Base-by-base conservation (phyloP, 495 filamentous ascomycete species). In the Aspergillus hancockii region DNA sequence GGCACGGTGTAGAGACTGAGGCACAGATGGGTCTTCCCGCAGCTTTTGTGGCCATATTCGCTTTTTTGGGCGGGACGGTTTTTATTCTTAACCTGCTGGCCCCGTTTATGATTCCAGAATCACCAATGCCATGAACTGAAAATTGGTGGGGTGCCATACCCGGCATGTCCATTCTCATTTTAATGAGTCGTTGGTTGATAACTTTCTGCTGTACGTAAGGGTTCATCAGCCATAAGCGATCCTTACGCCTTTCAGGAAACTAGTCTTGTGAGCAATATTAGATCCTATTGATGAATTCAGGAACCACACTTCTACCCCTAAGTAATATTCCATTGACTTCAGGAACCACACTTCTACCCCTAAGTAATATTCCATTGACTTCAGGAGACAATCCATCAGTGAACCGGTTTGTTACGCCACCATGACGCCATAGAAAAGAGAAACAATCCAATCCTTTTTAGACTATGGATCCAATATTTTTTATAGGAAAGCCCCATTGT, bases 1-100 rank as follows among this genome's bases (percentile, higher is more conserved):
- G 63, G 43, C 54, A 54, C 10, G 71, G 73, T 0, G 60, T 76
- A 22, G 73, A 76, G 34, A 61, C 19, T 12, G 21, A 74, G 8
- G 71, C 68, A 1, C 65, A 65, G 19, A 23, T 73, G 13, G 73
- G 73, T 1, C 62, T 74, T 32, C 25, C 71, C 10, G 63, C 59
- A n/a, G 70, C 65, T 3, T 55, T 70, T 13, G 55, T 55, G 52
- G 60, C 57, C 2, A 46, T 64, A 12, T 38, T 58, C 9, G 63
- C 59, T 10, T 43, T 75, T 4, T 31, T 62, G 1, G 52, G 66
- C 41, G 69, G 68, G 7, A 43, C 68, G 28, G 34, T 67, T 0
- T 65, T 65, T 49, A 70, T 62, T 3, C 53, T 59, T 18, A 66
- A 61, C 12, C 47, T 70, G 32, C 49, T 76, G 13, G 55, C 58